Evolutionary conservation across 345 rosid species (phyloP), one percentile per base, ranked within the genome.

Genomic region (Eucalyptus erythrocorys): DNA sequence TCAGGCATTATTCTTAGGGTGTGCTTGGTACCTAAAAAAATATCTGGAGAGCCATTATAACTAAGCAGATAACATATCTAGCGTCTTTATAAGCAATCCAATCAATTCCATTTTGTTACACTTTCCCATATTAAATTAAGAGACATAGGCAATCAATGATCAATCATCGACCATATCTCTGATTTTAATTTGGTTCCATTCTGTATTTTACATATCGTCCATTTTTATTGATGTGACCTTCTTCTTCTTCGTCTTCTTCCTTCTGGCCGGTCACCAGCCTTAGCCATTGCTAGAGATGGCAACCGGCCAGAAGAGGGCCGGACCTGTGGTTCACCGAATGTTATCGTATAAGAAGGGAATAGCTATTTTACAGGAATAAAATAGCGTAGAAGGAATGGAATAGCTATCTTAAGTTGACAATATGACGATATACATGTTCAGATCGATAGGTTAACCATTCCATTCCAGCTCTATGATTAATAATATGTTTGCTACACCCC

Each of bases 81-180:
- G 47, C 24, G 0, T 76, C 47, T 6, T 10, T 1, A 37, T 76
- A 26, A 76, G 17, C 45, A 34, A 71, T 2, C 14, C 1, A 0
- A 19, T 17, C 3, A 71, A 37, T 34, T 10, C 12, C 13, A 71
- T 71, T 71, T 21, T 21, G 40, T 71, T 71, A 71, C 45, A 71
- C 40, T 68, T 16, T 16, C 37, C 42, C 42, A 32, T 66, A 66
- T 37, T 37, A 32, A 66, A 32, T 32, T 1, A 32, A 66, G 79
- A 66, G 79, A 32, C 42, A 66, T 32, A 66, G 32, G 37, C 42
- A 66, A 66, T 66, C 81, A 34, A 37, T 68, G 22, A 17, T 68
- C 43, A 37, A 68, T 68, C 21, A 68, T 68, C 80, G 13, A 68
- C 80, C 4, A 19, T 34, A 34, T 34, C 80, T 17, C 43, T 43